Evolutionary conservation across 2,329 filamentous ascomycete species (phyloP).

Genomic region (Cladosporium sp.): DNA sequence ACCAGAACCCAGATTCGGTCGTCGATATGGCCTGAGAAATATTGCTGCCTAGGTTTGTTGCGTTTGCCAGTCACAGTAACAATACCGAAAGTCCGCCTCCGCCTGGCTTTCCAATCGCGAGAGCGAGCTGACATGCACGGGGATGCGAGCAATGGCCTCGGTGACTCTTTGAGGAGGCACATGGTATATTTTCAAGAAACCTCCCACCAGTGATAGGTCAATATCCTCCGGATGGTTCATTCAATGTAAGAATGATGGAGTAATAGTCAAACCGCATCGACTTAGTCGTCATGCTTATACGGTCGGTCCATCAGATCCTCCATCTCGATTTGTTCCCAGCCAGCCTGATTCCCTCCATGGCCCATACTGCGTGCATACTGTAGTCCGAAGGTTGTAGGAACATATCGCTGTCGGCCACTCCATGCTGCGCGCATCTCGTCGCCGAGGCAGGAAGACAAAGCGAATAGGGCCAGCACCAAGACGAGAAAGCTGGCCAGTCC

Average conservation of each 20-base stretch:
- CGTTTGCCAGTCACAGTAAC: no score
- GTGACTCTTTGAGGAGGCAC: no score
- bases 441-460: conserved; percentile 53
- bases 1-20: no score
- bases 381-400: conserved; percentile 46
- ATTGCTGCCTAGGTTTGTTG: no score
- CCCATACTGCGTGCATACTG: conserved; percentile 54
- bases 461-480: conserved; percentile 43
- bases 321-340: conserved; percentile 61
- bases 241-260: no score
- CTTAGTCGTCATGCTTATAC: conserved; percentile 15
- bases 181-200: no score
- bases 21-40: no score
- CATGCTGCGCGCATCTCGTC: conserved; percentile 47
- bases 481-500: conserved; percentile 21
- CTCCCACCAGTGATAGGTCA: no score
- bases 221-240: no score
- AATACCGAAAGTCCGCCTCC: no score
- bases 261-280: not conserved
- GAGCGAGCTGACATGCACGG: not conserved
- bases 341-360: conserved; percentile 48
- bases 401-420: conserved; percentile 41
- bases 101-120: not conserved
- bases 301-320: conserved; percentile 51
- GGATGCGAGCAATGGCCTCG: no score